Base-by-base conservation (phyloP, 2,329 filamentous ascomycete species). In the Penicillium sp. region DNA sequence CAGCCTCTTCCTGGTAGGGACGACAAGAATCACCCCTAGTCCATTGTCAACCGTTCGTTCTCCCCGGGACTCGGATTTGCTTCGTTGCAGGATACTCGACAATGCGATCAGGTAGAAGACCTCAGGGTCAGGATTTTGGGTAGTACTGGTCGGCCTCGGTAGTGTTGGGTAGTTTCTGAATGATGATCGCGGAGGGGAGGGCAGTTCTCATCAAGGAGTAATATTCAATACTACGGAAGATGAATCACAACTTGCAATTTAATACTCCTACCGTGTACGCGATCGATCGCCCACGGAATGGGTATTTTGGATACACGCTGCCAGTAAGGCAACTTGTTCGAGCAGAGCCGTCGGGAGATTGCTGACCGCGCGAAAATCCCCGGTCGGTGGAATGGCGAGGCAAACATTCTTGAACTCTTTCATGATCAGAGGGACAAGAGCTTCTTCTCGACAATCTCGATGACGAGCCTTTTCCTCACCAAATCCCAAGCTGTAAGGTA, bases 371-470 rank as follows among this genome's bases (percentile, higher is more conserved):
- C 28, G 10, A 71, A 71, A 59, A 60, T 79, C 10, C 60, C 65
- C 8, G 69, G 70, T 6, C 68, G 74, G 4, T 35, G 70, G 25
- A 61, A 77, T 59, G 70, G 71, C 6, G 64, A 68, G 1, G 67
- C 66, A 10, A 65, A 80, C 60, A 69, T 78, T 19, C 72, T 78
- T 48, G 16, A 70, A 56, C 70, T 73, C 10, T 55, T 74, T 3
- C n/a, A 61, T 11, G 54, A 65, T 28, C 73, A 5, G 65, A 55
- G 4, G 65, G 63, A 16, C 46, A 52, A 46, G 73, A 70, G 60
- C n/a, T 63, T 55, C 30, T 51, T 13, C 57, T 63, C 3, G 60
- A 63, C 40, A 63, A 60, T 52, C 16, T 48, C 2, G 48, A 60
- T 16, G 46, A 60, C n/a, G 38, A 48, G 0, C 2, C 65, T 30